Evolutionary conservation across 1,139 yeast species (phyloP).

Genomic region (Nakaseomyces delphensis): DNA sequence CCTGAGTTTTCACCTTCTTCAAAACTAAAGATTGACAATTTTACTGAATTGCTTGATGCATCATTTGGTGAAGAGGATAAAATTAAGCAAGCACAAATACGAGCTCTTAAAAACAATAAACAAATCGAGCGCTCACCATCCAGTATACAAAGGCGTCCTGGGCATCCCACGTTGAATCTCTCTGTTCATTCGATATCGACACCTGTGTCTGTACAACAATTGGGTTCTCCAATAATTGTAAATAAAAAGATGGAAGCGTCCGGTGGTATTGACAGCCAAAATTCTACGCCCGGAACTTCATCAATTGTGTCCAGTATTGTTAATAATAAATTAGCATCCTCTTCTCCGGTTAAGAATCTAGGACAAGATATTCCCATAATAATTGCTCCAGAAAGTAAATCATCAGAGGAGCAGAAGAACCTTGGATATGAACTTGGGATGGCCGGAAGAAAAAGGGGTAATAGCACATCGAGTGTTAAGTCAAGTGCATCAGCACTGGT

Average conservation of each 20-base stretch:
- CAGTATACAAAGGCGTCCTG: background rate
- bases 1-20: conserved; percentile 25
- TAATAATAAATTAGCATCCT: background rate
- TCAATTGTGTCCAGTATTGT: conserved; percentile 7
- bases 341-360: background rate
- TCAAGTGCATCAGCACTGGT: conserved; percentile 4
- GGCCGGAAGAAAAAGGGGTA: background rate
- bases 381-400: background rate
- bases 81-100: conserved; percentile 3
- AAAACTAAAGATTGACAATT: conserved; percentile 20
- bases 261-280: background rate
- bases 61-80: conserved; percentile 20
- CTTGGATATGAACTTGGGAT: background rate
- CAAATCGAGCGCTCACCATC: too few relatives aligned
- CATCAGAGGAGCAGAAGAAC: background rate
- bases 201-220: conserved; percentile 5
- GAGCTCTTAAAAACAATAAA: too few relatives aligned
- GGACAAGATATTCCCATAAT: background rate
- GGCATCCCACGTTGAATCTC: background rate
- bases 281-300: conserved; percentile 6
- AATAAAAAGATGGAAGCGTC: conserved; percentile 12
- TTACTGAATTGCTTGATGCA: conserved; percentile 23
- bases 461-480: conserved; percentile 3
- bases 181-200: background rate
- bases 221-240: conserved; percentile 21